Evolutionary conservation across 2,329 filamentous ascomycete genomes (phyloP), one percentile per base, ranked within the genome.

Genomic region (Fusarium succisae): DNA sequence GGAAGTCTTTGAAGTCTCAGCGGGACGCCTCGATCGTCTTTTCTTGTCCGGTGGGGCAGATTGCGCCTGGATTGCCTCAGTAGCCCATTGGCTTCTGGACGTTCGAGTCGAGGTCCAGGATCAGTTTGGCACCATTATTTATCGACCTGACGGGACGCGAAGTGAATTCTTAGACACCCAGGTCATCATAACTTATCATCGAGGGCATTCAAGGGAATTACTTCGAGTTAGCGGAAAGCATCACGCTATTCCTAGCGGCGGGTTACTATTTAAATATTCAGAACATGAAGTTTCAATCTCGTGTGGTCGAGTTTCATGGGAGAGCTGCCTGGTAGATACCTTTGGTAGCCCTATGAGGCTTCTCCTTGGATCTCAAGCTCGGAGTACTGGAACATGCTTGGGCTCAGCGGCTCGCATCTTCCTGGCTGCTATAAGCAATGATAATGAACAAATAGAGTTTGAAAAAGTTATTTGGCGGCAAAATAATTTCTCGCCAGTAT

Each of bases 231-330:
- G 2, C 1, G 0, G 3, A 0, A 57, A 17, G 3, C 18, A 35
- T 2, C 2, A 45, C 2, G 5, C 6, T 1, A 26, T 57, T 9
- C 12, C 9, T 0, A 22, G 9, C 2, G 39, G 39, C 8, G 6
- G 11, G 0, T 0, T 30, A 0, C 15, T 41, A 12, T 8, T 56
- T 11, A 0, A 14, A 0, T 1, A 2, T 20, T 0, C 1, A 2
- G 0, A 12, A 8, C 0, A 5, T 22, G 1, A 8, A 5, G 22
- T 28, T 9, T 28, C 28, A 28, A 28, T 28, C 28, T 26, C 39
- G 6, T 35, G 0, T 18, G 39, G 55, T 0, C 15, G 55, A 0
- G 1, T 35, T 10, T 3, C 39, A 22, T 57, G 54, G 39, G 30
- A 35, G 1, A 13, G 8, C 0, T 57, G 54, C 2, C 3, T 57